Evolutionary conservation across 1,284 basidiomycete species (phyloP), one percentile per base, ranked within the genome.

Genomic region (Coriolopsis trogii): DNA sequence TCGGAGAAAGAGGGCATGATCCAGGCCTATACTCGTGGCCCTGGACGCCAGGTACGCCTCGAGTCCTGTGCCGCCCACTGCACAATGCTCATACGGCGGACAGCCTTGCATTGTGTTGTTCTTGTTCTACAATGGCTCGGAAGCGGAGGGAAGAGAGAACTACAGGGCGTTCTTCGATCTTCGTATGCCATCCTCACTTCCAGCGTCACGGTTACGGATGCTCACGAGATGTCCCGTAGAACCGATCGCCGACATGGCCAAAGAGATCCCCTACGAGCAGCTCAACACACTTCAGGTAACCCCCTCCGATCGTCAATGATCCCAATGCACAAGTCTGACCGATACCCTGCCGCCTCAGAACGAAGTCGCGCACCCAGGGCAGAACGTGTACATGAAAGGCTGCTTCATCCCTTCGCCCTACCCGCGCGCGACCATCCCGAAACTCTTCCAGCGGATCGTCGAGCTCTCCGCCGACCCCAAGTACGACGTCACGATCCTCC

Each of bases 61-160:
- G 6, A 26, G 5, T n/a, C 25, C 15, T 25, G 1, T 18, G 4
- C 13, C 15, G 15, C 37, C 12, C 15, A 7, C 8, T 12, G 9
- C 2, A 36, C 18, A 15, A 31, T 12, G 15, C 13, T 18, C 10
- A 18, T 26, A 24, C 6, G 13, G 6, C 15, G 5, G 24, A 9
- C n/a, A 79, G 77, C 76, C 77, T 3, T 52, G 60, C 13, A 54
- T 77, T 23, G 57, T 67, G 6, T 40, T 69, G 4, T 45, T 63
- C 18, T 25, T 77, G 8, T 81, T 83, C 60, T 83, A 76, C 63
- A 80, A 81, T 56, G 79, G 80, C 0, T 65, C 71, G 0, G 78
- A 76, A 56, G 67, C 67, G 10, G 75, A 80, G 53, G 82, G 79
- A 3, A 68, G 72, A 34, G 61, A 63, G 15, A 70, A 65, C 3